phyloP scores from a whole-genome alignment of 2,329 filamentous ascomycete species.

The Calycina herbarum region DNA sequence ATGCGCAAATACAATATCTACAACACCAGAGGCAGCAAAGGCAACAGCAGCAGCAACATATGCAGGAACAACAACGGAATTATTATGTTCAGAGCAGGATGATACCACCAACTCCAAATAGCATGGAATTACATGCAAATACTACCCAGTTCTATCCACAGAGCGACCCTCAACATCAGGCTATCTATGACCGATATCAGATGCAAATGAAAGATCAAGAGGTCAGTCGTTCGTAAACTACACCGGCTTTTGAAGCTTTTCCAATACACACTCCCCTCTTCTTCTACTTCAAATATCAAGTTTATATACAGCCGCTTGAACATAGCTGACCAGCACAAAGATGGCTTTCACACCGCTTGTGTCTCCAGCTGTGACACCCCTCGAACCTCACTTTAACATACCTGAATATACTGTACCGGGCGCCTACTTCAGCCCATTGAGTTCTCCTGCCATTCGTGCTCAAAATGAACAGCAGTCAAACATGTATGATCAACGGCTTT shows the following conservation, averaged over 20 bases:
- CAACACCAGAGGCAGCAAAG: slow-evolving; percentile 64
- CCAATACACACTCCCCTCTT: neutral
- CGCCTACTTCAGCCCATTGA: slow-evolving; percentile 80
- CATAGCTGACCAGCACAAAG: slow-evolving; percentile 40
- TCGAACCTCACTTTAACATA: slow-evolving; percentile 66
- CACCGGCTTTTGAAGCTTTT: slow-evolving; percentile 2
- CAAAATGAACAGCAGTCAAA: slow-evolving; percentile 56
- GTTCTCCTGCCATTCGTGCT: slow-evolving; percentile 76
- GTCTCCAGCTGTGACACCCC: slow-evolving; percentile 79
- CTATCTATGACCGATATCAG: slow-evolving; percentile 61
- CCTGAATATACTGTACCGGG: slow-evolving; percentile 59
- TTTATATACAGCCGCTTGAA: neutral
- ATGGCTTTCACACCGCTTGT: slow-evolving; percentile 79
- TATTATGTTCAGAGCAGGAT: slow-evolving; percentile 59
- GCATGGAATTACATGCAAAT: slow-evolving; percentile 69
- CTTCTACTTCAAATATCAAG: neutral
- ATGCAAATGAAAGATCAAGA: slow-evolving; percentile 68
- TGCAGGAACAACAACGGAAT: slow-evolving; percentile 33
- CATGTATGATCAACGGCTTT: slow-evolving; percentile 41
- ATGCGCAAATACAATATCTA: slow-evolving; percentile 65
- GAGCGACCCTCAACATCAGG: slow-evolving; percentile 53
- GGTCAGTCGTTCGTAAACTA: slow-evolving; percentile 42
- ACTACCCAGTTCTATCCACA: slow-evolving; percentile 59
- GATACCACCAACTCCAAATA: slow-evolving; percentile 78
- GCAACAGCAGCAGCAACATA: slow-evolving; percentile 7